Percentiles rank a stretch among this genome's conserved stretches.
phyloP scores from a whole-genome alignment of 805 yeast genomes.

The Zygoascus biomembranicola region DNA sequence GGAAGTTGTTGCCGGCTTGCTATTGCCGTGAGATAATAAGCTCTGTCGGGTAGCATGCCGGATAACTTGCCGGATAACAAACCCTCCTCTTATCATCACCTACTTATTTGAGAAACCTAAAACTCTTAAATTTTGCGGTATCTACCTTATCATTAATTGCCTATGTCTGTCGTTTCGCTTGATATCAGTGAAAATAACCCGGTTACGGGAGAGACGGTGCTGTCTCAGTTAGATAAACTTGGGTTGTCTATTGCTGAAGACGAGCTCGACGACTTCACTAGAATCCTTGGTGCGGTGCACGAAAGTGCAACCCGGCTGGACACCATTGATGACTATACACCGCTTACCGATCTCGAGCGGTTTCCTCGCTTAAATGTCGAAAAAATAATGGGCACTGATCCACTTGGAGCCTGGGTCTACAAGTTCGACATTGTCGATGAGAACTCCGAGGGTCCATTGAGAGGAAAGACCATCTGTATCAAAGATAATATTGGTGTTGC shows the following conservation, averaged over 20 bases:
- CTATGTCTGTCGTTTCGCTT: constrained; percentile 9
- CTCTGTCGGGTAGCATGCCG: too few species aligned
- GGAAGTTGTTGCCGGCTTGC: too few species aligned
- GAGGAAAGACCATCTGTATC: constrained; percentile 27
- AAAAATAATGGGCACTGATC: constrained; percentile 7
- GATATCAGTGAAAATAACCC: constrained; percentile 6
- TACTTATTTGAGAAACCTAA: too few species aligned
- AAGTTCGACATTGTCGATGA: constrained; percentile 25
- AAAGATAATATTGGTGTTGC: constrained; percentile 32
- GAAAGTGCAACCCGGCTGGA: constrained; percentile 3
- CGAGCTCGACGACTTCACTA: constrained; percentile 6
- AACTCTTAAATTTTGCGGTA: too few species aligned
- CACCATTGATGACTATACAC: neutral
- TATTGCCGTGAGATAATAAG: too few species aligned
- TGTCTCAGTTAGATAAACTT: constrained; percentile 4
- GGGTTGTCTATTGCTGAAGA: constrained; percentile 2
- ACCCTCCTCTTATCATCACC: too few species aligned
- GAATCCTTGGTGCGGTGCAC: constrained; percentile 7
- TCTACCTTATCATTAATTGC: neutral
- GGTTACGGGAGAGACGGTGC: neutral
- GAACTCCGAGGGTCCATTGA: constrained; percentile 19
- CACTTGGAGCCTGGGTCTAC: constrained; percentile 31
- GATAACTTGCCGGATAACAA: too few species aligned
- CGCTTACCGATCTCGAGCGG: constrained; percentile 2
- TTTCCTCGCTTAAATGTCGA: neutral